Conservation (phyloP, 352 stramenopile species). For the Phytopythium helicoides region DNA sequence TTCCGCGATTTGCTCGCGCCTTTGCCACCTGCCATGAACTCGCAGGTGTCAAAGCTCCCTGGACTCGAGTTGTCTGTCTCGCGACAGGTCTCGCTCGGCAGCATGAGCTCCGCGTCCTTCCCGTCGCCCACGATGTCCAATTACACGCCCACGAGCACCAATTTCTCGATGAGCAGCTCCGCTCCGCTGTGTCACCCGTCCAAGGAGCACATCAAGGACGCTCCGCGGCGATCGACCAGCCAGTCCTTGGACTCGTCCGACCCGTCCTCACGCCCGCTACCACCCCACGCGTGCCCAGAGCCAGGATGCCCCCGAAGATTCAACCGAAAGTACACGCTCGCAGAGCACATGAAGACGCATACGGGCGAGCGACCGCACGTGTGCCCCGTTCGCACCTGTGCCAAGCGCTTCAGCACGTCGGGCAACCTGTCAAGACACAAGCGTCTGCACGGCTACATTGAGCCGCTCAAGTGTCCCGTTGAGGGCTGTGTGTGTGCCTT, state of each 20-base stretch:
- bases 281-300: constrained; percentile 25
- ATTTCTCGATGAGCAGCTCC: neutral
- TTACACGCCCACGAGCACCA: constrained; percentile 4
- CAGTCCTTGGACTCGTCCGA: neutral
- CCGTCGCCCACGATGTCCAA: neutral
- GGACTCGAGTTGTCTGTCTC: neutral
- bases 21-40: constrained; percentile 3
- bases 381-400: constrained; percentile 23
- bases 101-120: neutral
- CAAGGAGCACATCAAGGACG: constrained; percentile 1
- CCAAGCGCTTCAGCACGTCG: constrained; percentile 43
- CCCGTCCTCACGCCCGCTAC: neutral
- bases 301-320: constrained; percentile 15
- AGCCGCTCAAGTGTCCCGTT: constrained; percentile 19
- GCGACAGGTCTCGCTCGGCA: neutral
- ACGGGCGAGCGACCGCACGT: constrained; percentile 28
- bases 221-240: neutral
- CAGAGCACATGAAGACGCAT: constrained; percentile 34
- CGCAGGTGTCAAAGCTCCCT: neutral
- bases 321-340: constrained; percentile 34
- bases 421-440: constrained; percentile 42
- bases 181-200: neutral
- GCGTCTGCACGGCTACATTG: constrained; percentile 26
- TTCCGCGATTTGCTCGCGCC: constrained; percentile 2
- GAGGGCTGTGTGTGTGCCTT: constrained; percentile 18